Evolutionary conservation across 2,329 filamentous ascomycete species (phyloP), one percentile per base, ranked within the genome.

Genomic region (Calonectria hawksworthii): DNA sequence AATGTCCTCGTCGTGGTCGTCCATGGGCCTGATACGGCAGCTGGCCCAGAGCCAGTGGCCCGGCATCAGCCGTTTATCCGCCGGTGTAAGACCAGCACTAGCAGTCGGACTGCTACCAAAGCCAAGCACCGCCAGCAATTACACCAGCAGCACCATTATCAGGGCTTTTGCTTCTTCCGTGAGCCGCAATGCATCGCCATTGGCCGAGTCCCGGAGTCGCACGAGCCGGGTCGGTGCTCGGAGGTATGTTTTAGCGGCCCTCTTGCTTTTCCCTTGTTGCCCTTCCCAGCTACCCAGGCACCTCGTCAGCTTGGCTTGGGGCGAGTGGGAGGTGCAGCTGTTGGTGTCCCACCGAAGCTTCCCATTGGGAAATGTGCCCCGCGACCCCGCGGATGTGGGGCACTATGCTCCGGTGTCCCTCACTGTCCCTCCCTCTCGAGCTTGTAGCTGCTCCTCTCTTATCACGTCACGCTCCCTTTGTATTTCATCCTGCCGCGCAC

Each of bases 21-120:
- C 79, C n/a, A 80, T 70, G 75, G 75, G 80, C 80, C 78, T 81
- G 76, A 80, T 81, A 75, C 80, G 78, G 78, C 78, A 81, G 79
- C 75, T 81, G 75, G 75, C 70, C 72, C 79, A 78, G 36, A 51
- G 67, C 56, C 75, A 78, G 79, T 81, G 79, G 79, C 79, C 78
- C 79, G 65, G 70, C 44, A 74, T 72, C 73, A 74, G 74, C 65
- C 77, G 75, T 77, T 73, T 73, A 72, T 74, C 77, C 75, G 70
- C 70, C n/a, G 71, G 76, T 38, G 64, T 69, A 61, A 73, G 71
- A 59, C 66, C 38, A 47, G 30, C 66, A 59, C 66, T 52, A 34
- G 32, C 63, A 51, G 26, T 36, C 21, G 56, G 68, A 72, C 26
- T 69, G 68, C 64, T 70, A 52, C 63, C 41, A 10, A 70, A 34